Base-by-base conservation (phyloP, 73 alveolate species). In the Loxodes magnus region DNA sequence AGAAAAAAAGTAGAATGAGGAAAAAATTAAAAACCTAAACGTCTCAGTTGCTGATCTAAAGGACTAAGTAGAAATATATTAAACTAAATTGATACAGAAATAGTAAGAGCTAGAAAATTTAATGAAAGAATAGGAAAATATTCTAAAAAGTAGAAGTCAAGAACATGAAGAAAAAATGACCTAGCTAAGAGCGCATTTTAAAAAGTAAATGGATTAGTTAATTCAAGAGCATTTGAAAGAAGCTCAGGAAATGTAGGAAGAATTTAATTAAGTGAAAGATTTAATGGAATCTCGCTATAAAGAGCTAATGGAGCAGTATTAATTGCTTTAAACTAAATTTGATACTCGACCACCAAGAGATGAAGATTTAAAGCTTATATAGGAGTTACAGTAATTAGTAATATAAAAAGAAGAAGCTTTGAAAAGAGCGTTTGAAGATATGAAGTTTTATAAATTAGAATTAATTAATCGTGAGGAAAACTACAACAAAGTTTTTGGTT, bases 401-500 rank as follows among this genome's bases (percentile, higher is more conserved):
- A 28, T 34, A 12, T 55, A 46, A 29, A 71, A 70, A 65, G 90
- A 78, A 29, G 62, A 71, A 52, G 70, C 59, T n/a, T 39, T 84
- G n/a, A 80, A 51, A 44, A 89, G 78, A 61, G 79, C 84, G 2
- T 72, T 77, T 48, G 98, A 89, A 44, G 88, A 89, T 41, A 89
- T 89, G 98, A 88, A 86, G 52, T 89, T 86, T 84, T 89, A 85
- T 69, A 89, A 89, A 75, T 68, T 89, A 22, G 98, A 89, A 52
- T 82, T 89, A 21, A 77, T 89, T 9, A 89, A 89, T 59, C 75
- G 98, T 48, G 98, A 89, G 67, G 84, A 85, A 49, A 85, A 63
- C 67, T 89, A 72, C 67, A 89, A 89, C 72, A 82, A 89, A 70
- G 54, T 56, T 4, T 56, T 75, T 33, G 94, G 94, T 6, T 79